Conservation (phyloP, 768 basidiomycete genomes). For the Pleurotus citrinopileatus region DNA sequence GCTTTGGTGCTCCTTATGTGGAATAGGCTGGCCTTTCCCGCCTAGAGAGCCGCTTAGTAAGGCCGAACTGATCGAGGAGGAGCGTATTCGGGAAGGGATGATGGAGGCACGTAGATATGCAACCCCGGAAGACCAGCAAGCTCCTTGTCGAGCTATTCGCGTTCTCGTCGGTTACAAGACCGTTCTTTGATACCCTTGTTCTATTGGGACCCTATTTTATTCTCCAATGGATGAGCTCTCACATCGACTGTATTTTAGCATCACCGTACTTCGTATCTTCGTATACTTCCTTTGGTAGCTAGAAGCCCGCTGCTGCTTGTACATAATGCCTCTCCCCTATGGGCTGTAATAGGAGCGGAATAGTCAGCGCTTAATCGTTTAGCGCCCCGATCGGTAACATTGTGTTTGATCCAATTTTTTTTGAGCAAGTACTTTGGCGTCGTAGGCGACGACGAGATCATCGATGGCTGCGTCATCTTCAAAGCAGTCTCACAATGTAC, state of each 20-base stretch:
- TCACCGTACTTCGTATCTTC: conserved; percentile 17
- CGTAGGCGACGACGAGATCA: conserved; percentile 20
- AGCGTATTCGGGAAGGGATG: conserved; percentile 58
- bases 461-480: conserved; percentile 43
- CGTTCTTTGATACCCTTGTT: conserved; percentile 13
- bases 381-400: background rate
- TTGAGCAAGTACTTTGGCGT: conserved; percentile 5
- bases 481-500: conserved; percentile 34
- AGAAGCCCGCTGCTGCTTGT: background rate
- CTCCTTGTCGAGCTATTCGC: conserved; percentile 57
- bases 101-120: conserved; percentile 52
- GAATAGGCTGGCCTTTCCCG: conserved; percentile 58
- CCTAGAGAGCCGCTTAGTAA: conserved; percentile 61
- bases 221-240: conserved; percentile 1
- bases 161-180: conserved; percentile 60
- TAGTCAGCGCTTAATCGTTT: background rate
- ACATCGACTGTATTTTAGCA: conserved; percentile 5
- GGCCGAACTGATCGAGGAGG: conserved; percentile 68
- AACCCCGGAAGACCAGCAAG: conserved; percentile 47
- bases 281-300: background rate
- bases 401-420: conserved; percentile 10
- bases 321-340: too few species aligned
- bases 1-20: conserved; percentile 60
- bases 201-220: background rate
- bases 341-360: background rate